Base-by-base conservation (phyloP, 495 filamentous ascomycete genomes). In the Diplogelasinospora grovesii region DNA sequence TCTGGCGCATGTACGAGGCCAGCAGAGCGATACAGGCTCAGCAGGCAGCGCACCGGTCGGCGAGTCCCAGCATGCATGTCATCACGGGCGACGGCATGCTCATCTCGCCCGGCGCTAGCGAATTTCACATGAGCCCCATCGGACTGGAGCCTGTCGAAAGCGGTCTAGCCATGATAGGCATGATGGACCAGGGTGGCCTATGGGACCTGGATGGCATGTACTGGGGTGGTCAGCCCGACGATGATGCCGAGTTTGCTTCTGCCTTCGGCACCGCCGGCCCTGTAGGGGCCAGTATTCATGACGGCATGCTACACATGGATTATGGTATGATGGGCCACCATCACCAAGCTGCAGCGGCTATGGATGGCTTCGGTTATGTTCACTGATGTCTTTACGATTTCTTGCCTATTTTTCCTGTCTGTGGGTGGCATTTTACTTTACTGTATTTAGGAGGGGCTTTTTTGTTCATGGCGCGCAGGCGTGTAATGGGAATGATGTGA, bases 1-100 rank as follows among this genome's bases (percentile, higher is more conserved):
- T 89, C 25, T 70, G 71, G 46, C 71, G 77, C 43, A 82, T 89
- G 55, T 81, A 80, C 52, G 80, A 84, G 50, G 82, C 83, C 29
- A 57, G 57, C 53, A 65, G 52, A 34, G 63, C 22, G 52, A 61
- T 61, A 14, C 56, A 59, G 35, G 54, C 57, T 51, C 35, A 64
- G 64, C 40, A 64, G 52, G 42, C 56, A 48, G 49, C 65, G 32
- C 43, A 47, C 29, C 46, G 57, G 36, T 51, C 36, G 14, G 41
- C 22, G 48, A 61, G 48, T 49, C 52, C 50, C 44, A 56, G 30
- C 32, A 47, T 65, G 33, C 64, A 67, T 43, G 57, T 68, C 27
- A 46, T 53, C 33, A 66, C 57, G 5, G 59, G 56, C 24, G 60
- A 59, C 21, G 53, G 50, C 25, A 56, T 65, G 46, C 49, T 65